Evolutionary conservation across 352 stramenopile genomes (phyloP).

Genomic region (Phytophthora cajani): DNA sequence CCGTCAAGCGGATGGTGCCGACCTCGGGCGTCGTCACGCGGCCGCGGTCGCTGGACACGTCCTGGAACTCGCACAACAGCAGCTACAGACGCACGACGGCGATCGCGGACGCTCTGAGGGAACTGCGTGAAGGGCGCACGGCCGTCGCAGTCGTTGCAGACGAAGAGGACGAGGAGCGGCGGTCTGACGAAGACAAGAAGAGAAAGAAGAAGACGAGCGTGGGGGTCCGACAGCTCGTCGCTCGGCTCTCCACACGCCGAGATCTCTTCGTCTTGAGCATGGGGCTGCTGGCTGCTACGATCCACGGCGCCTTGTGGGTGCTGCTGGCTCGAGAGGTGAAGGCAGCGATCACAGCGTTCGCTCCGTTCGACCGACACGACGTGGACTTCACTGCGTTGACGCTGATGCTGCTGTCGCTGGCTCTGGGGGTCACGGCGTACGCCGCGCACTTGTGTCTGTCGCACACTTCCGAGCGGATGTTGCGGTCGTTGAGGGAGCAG

Average conservation of each 20-base stretch:
- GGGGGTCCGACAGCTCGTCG: slow-evolving; percentile 20
- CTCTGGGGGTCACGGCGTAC: slow-evolving; percentile 27
- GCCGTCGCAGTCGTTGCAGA: background rate
- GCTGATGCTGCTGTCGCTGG: slow-evolving; percentile 28
- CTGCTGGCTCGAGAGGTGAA: slow-evolving; percentile 11
- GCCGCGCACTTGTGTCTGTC: slow-evolving; percentile 34
- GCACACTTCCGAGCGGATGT: slow-evolving; percentile 24
- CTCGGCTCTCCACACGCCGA: slow-evolving; percentile 13
- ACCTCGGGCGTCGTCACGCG: slow-evolving; percentile 20
- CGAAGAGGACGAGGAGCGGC: slow-evolving; percentile 15
- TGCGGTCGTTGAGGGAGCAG: slow-evolving; percentile 27
- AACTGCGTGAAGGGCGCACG: slow-evolving; percentile 29
- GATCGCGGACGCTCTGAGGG: slow-evolving; percentile 29
- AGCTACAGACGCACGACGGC: slow-evolving; percentile 18
- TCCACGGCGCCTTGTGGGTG: slow-evolving; percentile 30
- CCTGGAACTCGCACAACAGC: slow-evolving; percentile 12
- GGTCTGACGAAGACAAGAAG: background rate
- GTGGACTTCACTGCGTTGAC: slow-evolving; percentile 26
- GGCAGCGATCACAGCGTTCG: slow-evolving; percentile 17
- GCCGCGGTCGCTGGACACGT: slow-evolving; percentile 5
- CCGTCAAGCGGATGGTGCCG: slow-evolving; percentile 20
- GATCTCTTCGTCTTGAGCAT: slow-evolving; percentile 34
- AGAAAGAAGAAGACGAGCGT: background rate
- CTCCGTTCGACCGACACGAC: slow-evolving; percentile 15
- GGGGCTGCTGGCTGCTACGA: slow-evolving; percentile 24